A percentile compares a stretch with the other conserved stretches of the same genome.
Conservation (phyloP, 2,329 filamentous ascomycete genomes). For the Pseudogymnoascus sp. region DNA sequence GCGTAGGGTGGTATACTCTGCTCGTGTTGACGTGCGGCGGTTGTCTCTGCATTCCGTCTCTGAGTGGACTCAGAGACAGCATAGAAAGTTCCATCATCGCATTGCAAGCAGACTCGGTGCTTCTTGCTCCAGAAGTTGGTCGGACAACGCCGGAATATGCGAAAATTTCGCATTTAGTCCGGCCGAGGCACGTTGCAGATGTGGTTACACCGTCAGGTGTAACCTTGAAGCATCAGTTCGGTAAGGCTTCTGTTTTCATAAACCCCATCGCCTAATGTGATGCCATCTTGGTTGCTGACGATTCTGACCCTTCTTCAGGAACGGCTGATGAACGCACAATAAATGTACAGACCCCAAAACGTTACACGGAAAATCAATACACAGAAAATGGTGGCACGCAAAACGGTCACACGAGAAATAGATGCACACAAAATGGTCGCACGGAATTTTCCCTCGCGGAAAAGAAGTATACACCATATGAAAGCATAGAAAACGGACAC, state of each 20-base stretch:
- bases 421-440: not conserved
- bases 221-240: not conserved
- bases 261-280: not conserved
- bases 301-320: not conserved
- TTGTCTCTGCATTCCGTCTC: slow-evolving; percentile 16
- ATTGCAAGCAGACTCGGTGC: not conserved
- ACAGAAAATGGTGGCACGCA: not conserved
- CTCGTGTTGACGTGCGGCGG: slow-evolving; percentile 11
- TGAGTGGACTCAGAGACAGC: not conserved
- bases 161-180: not conserved
- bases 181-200: not conserved
- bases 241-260: not conserved
- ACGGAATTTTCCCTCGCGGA: not conserved
- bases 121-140: not conserved
- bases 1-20: not conserved
- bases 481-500: not conserved
- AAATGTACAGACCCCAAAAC: not conserved
- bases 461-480: not conserved
- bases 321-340: not conserved
- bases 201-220: not conserved
- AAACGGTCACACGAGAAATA: not conserved
- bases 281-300: not conserved
- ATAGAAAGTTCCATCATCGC: not conserved
- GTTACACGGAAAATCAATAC: not conserved
- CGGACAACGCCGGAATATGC: not conserved